Conservation (phyloP, 2,329 filamentous ascomycete species). For the Fusarium piperis region DNA sequence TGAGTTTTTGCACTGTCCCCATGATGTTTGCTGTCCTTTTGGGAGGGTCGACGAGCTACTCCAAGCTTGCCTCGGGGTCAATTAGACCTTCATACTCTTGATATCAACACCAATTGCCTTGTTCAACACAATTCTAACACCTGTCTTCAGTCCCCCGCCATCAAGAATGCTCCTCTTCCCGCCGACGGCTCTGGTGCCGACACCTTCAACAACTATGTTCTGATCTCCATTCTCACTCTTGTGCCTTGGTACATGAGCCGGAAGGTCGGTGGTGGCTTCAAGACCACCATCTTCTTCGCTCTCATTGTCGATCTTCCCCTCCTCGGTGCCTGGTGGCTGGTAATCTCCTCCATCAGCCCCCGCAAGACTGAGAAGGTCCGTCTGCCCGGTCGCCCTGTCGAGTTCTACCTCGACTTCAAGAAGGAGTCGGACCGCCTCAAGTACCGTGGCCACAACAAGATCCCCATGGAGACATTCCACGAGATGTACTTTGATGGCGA, state of each 20-base stretch:
- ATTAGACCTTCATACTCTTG: constrained; percentile 2
- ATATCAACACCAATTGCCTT: background rate
- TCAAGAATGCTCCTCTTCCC: constrained; percentile 93
- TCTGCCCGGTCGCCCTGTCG: constrained; percentile 85
- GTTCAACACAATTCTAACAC: constrained; percentile 4
- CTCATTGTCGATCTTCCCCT: constrained; percentile 82
- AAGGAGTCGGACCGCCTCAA: constrained; percentile 67
- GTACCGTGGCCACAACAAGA: constrained; percentile 82
- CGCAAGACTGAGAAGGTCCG: constrained; percentile 93
- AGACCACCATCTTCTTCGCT: constrained; percentile 87
- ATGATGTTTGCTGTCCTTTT: constrained; percentile 32
- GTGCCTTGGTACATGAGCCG: constrained; percentile 85
- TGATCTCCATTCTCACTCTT: constrained; percentile 74
- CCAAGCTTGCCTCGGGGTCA: constrained; percentile 10
- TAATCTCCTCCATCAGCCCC: constrained; percentile 81
- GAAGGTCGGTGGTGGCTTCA: constrained; percentile 88
- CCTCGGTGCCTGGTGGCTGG: constrained; percentile 83
- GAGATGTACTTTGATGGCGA: constrained; percentile 98
- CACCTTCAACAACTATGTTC: constrained; percentile 84
- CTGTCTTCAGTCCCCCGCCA: constrained; percentile 63
- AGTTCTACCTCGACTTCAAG: constrained; percentile 90
- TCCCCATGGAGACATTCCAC: constrained; percentile 92
- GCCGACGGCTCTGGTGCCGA: constrained; percentile 87
- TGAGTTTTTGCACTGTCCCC: constrained; percentile 31
- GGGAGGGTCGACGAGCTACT: background rate